These are phyloP conservation scores for Verruconis gallopava DNA, from an alignment of 2,329 filamentous ascomycete species.

Conservation along the genomic window DNA sequence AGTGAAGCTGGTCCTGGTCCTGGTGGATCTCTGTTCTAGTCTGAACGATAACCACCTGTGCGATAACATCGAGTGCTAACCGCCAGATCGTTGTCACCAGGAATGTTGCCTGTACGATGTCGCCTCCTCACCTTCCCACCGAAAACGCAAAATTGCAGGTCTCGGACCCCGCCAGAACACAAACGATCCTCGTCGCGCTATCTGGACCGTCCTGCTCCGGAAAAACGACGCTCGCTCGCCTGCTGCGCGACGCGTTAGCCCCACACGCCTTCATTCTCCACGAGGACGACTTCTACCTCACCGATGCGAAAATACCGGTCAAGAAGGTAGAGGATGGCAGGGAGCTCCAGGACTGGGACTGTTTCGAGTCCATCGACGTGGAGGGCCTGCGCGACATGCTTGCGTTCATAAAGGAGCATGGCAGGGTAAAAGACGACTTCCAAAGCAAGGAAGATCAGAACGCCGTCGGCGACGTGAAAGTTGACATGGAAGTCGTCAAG, in stretches of 20 bases:
- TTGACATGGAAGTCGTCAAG: conserved; percentile 22
- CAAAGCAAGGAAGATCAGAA: conserved; percentile 48
- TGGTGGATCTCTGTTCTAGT: too few relatives aligned
- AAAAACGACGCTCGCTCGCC: conserved; percentile 82
- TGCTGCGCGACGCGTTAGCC: conserved; percentile 49
- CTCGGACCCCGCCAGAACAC: too few relatives aligned
- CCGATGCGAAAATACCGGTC: conserved; percentile 54
- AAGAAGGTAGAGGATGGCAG: conserved; percentile 18
- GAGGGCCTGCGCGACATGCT: conserved; percentile 54
- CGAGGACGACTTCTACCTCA: conserved; percentile 88
- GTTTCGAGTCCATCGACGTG: conserved; percentile 63
- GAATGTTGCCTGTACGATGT: too few relatives aligned
- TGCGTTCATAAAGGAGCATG: conserved; percentile 54
- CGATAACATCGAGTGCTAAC: too few relatives aligned
- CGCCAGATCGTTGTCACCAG: too few relatives aligned
- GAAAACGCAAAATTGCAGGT: too few relatives aligned
- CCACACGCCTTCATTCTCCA: conserved; percentile 66
- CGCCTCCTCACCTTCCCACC: too few relatives aligned
- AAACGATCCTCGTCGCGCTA: conserved; percentile 57
- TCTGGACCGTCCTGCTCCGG: conserved; percentile 87
- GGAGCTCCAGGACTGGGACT: conserved; percentile 77
- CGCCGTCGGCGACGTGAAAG: conserved; percentile 30
- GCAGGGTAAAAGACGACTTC: conserved; percentile 36
- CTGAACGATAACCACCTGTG: too few relatives aligned
- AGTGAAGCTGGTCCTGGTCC: too few relatives aligned